Conservation (phyloP, 805 yeast species). For the Yamadazyma olivae region DNA sequence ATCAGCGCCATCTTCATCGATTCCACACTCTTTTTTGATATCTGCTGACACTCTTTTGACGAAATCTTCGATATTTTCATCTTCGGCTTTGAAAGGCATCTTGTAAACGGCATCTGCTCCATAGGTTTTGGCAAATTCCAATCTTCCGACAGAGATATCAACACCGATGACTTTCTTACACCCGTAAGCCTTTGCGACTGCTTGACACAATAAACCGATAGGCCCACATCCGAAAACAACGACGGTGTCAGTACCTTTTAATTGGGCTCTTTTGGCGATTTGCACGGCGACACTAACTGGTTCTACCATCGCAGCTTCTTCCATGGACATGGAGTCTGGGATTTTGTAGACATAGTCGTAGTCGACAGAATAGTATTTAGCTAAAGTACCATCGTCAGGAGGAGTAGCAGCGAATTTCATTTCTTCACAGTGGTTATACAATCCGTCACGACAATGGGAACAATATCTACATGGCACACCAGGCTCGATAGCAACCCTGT, state of each 20-base stretch:
- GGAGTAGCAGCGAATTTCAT: constrained; percentile 21
- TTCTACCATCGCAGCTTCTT: constrained; percentile 25
- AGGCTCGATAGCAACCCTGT: constrained; percentile 52
- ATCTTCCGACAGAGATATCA: constrained; percentile 22
- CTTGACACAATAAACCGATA: constrained; percentile 21
- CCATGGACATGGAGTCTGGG: constrained; percentile 20
- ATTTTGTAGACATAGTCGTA: constrained; percentile 17
- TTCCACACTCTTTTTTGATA: constrained; percentile 23
- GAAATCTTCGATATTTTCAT: constrained; percentile 12
- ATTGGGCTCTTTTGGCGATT: constrained; percentile 17
- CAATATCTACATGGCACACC: constrained; percentile 47
- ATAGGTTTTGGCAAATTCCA: constrained; percentile 18
- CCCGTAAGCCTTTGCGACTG: constrained; percentile 20
- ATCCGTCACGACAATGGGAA: constrained; percentile 18
- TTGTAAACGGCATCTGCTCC: constrained; percentile 14
- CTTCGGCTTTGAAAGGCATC: constrained; percentile 13
- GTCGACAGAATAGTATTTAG: constrained; percentile 15
- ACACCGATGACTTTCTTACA: constrained; percentile 19
- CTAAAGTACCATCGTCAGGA: constrained; percentile 18
- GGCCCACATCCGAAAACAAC: constrained; percentile 26
- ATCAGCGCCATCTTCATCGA: constrained; percentile 17
- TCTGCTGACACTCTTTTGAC: constrained; percentile 9
- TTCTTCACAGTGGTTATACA: constrained; percentile 17
- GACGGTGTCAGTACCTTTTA: constrained; percentile 15
- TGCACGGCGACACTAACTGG: constrained; percentile 24